Evolutionary conservation across 495 filamentous ascomycete species (phyloP), one percentile per base, ranked within the genome.

Genomic region (Aspergillus sparsus): DNA sequence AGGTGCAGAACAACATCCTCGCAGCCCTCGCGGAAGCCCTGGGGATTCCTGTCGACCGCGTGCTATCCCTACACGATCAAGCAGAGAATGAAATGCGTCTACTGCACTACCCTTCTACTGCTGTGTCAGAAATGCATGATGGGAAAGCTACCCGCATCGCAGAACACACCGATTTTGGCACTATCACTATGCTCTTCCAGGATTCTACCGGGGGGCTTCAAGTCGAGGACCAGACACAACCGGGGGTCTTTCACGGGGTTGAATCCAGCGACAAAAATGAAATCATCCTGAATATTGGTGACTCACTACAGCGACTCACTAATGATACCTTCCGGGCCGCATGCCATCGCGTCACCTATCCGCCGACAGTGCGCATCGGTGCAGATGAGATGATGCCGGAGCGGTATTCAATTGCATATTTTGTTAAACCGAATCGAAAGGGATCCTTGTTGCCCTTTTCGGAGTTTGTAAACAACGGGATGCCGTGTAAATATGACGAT

Each of bases 211-310:
- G 80, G 6, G 81, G 81, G 0, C 56, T 83, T 0, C 74, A 83
- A 57, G 63, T 81, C 2, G 70, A 81, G 56, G 70, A 79, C 33
- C 66, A 74, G 15, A 47, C 58, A 8, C 60, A 68, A 0, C 41
- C 49, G 16, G 77, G 74, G 0, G 66, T 53, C 2, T 86, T 84
- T 57, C 47, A 56, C 3, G 67, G 81, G 9, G 67, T 78, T 34
- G 82, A 69, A n/a, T 62, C 74, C 13, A 76, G 77, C 0, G 65
- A 82, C 16, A 68, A 80, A 54, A 78, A 78, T 16, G 81, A 82
- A 7, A 77, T 85, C 32, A 83, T 87, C 9, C 76, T 89, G 49
- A 88, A 87, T 62, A 81, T 88, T 46, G 86, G 84, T 2, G 86
- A 87, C 62, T 82, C 83, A 58, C 71, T 88, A 72, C 81, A 83